These are phyloP conservation scores for Lasiodiplodia gonubiensis DNA, from an alignment of 2,329 filamentous ascomycete genomes.

Conservation along the genomic window DNA sequence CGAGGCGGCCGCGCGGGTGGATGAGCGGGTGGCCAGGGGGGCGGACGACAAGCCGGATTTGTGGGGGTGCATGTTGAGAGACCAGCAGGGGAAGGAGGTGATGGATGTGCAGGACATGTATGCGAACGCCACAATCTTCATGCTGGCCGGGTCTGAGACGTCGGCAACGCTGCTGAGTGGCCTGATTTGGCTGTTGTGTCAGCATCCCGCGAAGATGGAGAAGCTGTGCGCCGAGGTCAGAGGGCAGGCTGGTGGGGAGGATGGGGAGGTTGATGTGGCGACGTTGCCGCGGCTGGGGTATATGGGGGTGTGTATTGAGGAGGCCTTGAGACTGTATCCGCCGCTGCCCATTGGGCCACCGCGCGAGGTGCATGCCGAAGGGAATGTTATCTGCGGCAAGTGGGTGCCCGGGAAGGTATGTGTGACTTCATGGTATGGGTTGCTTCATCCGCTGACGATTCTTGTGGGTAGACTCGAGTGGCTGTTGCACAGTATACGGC, in stretches of 20 bases:
- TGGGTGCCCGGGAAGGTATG: constrained; percentile 37
- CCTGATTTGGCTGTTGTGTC: constrained; percentile 30
- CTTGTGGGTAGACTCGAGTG: not conserved
- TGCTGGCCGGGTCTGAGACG: constrained; percentile 13
- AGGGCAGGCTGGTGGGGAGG: constrained; percentile 18
- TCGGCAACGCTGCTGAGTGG: not conserved
- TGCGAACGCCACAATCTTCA: constrained; percentile 10
- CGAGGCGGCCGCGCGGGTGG: not conserved
- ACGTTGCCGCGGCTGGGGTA: constrained; percentile 1
- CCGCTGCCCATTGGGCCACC: constrained; percentile 47
- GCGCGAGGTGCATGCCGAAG: constrained; percentile 39
- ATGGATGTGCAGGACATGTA: constrained; percentile 2
- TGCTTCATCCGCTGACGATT: not conserved
- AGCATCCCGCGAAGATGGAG: constrained; percentile 7
- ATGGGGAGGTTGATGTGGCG: constrained; percentile 18
- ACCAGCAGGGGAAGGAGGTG: too few relatives aligned
- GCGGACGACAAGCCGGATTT: not conserved
- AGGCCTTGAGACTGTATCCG: constrained; percentile 52
- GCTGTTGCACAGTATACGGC: not conserved
- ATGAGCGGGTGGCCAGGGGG: not conserved
- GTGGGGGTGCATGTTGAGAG: not conserved
- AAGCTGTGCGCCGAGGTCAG: constrained; percentile 22
- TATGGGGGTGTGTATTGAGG: constrained; percentile 42
- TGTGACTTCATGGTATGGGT: constrained; percentile 29
- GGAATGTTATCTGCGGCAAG: constrained; percentile 35